Conservation (phyloP, 305 asterid genomes). For the Solanum chacoense region DNA sequence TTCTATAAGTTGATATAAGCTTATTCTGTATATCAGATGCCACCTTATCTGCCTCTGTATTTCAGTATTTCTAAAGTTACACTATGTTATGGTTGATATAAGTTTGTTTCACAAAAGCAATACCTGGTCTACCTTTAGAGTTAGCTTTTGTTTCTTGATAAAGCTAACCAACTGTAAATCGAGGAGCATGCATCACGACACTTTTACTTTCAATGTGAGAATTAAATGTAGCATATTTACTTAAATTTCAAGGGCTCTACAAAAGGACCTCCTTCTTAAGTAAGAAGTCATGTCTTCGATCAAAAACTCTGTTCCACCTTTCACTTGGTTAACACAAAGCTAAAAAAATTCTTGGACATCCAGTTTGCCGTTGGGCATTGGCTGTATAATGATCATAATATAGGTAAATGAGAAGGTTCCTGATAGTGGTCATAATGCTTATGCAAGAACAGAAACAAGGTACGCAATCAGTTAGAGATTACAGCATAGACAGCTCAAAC, state of each 20-base stretch:
- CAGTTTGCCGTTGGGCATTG: not conserved
- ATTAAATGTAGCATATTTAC: not conserved
- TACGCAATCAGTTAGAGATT: not conserved
- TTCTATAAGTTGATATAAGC: not conserved
- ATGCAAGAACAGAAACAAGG: not conserved
- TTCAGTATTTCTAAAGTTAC: not conserved
- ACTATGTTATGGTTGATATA: not conserved
- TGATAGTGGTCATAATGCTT: not conserved
- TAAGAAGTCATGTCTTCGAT: not conserved
- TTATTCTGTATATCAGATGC: not conserved
- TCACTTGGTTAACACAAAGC: not conserved
- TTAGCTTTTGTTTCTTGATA: not conserved
- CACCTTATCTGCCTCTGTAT: not conserved
- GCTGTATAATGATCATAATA: not conserved
- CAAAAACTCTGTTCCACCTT: not conserved
- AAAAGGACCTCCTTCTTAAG: not conserved
- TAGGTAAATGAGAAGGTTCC: not conserved
- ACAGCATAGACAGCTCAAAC: not conserved
- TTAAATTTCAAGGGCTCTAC: not conserved
- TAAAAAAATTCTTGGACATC: not conserved
- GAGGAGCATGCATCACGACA: not conserved
- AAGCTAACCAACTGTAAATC: not conserved
- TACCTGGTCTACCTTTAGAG: not conserved
- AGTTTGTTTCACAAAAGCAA: not conserved
- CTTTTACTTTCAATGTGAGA: not conserved